Percentiles rank a stretch among this genome's conserved stretches.
phyloP scores from a whole-genome alignment of 257 asterid genomes.

The Cinchona pubescens region DNA sequence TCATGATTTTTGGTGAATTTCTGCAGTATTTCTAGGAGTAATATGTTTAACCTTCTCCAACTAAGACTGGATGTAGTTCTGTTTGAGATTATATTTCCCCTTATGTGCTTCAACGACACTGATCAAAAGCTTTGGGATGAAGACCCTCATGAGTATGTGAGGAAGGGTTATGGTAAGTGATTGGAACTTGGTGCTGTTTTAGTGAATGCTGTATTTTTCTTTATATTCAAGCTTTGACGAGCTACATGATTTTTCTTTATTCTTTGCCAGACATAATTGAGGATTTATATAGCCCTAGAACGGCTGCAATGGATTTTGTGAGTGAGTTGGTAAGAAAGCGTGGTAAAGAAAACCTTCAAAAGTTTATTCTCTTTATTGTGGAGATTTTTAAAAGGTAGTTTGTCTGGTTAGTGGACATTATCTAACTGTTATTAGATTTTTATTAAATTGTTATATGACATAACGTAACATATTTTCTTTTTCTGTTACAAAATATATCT shows the following conservation, averaged over 20 bases:
- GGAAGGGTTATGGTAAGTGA: slow-evolving; percentile 94
- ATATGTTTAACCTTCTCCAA: slow-evolving; percentile 81
- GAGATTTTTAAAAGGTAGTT: slow-evolving; percentile 82
- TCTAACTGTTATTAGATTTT: neutral
- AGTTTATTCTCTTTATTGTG: slow-evolving; percentile 75
- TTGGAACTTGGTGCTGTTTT: neutral
- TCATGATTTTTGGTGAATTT: neutral
- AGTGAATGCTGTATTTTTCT: neutral
- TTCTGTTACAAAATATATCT: neutral
- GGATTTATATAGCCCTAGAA: slow-evolving; percentile 95
- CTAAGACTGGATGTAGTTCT: slow-evolving; percentile 82
- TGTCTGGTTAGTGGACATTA: neutral
- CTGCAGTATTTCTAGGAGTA: slow-evolving; percentile 85
- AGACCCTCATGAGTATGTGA: slow-evolving; percentile 97
- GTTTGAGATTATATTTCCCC: slow-evolving; percentile 89
- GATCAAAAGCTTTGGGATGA: slow-evolving; percentile 97
- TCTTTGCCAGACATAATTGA: slow-evolving; percentile 76
- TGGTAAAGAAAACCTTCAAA: slow-evolving; percentile 93
- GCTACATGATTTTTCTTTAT: slow-evolving; percentile 9
- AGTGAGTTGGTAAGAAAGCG: slow-evolving; percentile 96
- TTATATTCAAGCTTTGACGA: slow-evolving; percentile 12
- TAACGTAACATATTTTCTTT: neutral
- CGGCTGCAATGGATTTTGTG: slow-evolving; percentile 99
- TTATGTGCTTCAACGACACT: slow-evolving; percentile 93
- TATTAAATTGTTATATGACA: neutral